phyloP scores from a whole-genome alignment of 257 asterid species.

The Penstemon newberryi region DNA sequence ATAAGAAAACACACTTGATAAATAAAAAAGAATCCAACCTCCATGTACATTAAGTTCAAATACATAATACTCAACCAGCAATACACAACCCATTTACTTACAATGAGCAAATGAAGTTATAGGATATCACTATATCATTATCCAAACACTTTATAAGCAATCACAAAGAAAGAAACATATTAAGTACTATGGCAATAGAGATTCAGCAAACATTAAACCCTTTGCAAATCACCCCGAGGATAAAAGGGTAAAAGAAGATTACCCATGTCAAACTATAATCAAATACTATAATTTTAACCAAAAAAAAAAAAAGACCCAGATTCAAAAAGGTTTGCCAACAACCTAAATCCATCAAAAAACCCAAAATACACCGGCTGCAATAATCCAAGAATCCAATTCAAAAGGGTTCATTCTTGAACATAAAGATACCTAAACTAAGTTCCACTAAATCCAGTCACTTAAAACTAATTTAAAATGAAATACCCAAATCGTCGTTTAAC shows the following conservation, averaged over 20 bases:
- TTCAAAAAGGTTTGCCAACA: constrained; percentile 1
- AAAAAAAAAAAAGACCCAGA: constrained; percentile 4
- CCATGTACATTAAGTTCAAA: neutral
- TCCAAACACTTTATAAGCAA: too few relatives aligned
- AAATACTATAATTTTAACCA: neutral
- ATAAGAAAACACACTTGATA: neutral
- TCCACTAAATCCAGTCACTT: constrained; percentile 2
- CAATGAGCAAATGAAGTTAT: neutral
- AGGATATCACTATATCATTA: too few relatives aligned
- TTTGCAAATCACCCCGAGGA: neutral
- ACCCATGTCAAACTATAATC: neutral
- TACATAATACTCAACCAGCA: neutral
- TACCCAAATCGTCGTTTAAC: constrained; percentile 27
- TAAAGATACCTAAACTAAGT: neutral
- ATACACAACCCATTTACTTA: constrained; percentile 8
- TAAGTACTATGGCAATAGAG: too few relatives aligned
- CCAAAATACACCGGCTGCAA: neutral
- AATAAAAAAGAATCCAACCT: neutral
- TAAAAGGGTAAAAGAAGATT: neutral
- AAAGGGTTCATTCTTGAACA: neutral
- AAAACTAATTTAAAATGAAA: constrained; percentile 9
- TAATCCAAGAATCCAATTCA: constrained; percentile 10
- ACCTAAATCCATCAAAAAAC: neutral
- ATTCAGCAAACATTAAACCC: neutral
- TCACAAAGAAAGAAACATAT: too few relatives aligned